phyloP scores from a whole-genome alignment of 2,329 filamentous ascomycete species.

The Cordyceps javanica region DNA sequence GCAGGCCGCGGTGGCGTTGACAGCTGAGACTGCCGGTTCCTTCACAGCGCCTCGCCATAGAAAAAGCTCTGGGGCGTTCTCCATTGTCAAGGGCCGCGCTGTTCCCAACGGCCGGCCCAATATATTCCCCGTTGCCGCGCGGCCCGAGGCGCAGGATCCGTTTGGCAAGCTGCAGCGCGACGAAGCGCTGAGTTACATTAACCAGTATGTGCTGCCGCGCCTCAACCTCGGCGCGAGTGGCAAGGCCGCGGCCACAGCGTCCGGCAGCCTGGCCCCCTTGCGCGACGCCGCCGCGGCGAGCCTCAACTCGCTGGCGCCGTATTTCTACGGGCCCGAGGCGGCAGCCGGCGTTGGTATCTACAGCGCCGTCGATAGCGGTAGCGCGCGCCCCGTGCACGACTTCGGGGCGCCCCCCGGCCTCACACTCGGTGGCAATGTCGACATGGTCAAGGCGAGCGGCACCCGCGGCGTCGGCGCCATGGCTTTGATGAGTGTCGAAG shows the following conservation, averaged over 20 bases:
- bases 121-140: conserved; percentile 49
- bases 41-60: conserved; percentile 53
- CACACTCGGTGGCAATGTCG: conserved; percentile 20
- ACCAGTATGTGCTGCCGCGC: conserved; percentile 59
- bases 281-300: conserved; percentile 44
- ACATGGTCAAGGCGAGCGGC: conserved; percentile 24
- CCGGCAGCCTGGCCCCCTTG: conserved; percentile 24
- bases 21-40: conserved; percentile 45
- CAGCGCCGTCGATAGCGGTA: conserved; percentile 29
- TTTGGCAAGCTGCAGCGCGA: conserved; percentile 61
- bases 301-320: conserved; percentile 49
- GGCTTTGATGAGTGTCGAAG: conserved; percentile 55
- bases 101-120: conserved; percentile 58
- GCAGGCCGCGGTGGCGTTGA: conserved; percentile 50
- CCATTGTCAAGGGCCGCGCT: conserved; percentile 57
- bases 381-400: conserved; percentile 26
- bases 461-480: conserved; percentile 34
- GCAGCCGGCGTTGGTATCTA: conserved; percentile 40
- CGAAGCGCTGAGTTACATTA: conserved; percentile 62
- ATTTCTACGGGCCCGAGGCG: conserved; percentile 46
- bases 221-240: conserved; percentile 48
- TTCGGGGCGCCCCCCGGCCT: conserved; percentile 23
- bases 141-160: conserved; percentile 48
- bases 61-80: conserved; percentile 49
- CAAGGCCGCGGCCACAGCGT: conserved; percentile 30